Evolutionary conservation across 2,329 filamentous ascomycete genomes (phyloP).

Genomic region (Amesomyces nigricolor): DNA sequence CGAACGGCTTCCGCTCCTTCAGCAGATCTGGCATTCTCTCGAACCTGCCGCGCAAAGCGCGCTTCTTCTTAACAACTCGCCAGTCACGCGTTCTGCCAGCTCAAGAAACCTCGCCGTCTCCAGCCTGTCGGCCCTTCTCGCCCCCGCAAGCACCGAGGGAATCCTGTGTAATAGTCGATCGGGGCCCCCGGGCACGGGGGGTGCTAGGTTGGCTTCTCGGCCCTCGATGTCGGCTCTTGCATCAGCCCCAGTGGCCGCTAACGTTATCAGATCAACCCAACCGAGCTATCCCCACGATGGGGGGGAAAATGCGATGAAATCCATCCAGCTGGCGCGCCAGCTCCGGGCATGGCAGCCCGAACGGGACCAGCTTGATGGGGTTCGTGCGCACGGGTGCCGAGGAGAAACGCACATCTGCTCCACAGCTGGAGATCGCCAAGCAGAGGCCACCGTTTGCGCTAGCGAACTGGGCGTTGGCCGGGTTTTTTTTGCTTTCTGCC

Average conservation of each 20-base stretch:
- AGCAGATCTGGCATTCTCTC: neutral
- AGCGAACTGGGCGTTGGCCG: neutral
- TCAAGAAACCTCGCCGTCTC: neutral
- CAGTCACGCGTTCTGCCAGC: neutral
- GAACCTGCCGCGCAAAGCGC: neutral
- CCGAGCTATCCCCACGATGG: no score
- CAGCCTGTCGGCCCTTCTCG: constrained; percentile 7
- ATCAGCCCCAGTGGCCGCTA: no score
- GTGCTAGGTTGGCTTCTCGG: no score
- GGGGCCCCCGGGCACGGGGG: neutral
- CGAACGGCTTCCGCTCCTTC: neutral
- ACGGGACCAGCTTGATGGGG: neutral
- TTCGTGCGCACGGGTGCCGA: neutral
- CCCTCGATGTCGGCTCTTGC: neutral
- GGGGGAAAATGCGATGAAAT: no score
- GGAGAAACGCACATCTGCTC: neutral
- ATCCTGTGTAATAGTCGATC: constrained; percentile 10
- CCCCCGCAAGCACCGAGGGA: neutral
- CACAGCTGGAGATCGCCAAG: neutral
- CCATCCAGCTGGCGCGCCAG: no score
- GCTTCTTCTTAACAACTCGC: neutral
- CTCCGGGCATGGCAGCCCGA: neutral
- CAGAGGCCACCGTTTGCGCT: neutral
- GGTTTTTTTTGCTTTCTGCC: neutral
- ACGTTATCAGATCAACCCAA: no score